These are phyloP conservation scores for Microsporum audouinii DNA, from an alignment of 2,329 filamentous ascomycete species.

Conservation along the genomic window DNA sequence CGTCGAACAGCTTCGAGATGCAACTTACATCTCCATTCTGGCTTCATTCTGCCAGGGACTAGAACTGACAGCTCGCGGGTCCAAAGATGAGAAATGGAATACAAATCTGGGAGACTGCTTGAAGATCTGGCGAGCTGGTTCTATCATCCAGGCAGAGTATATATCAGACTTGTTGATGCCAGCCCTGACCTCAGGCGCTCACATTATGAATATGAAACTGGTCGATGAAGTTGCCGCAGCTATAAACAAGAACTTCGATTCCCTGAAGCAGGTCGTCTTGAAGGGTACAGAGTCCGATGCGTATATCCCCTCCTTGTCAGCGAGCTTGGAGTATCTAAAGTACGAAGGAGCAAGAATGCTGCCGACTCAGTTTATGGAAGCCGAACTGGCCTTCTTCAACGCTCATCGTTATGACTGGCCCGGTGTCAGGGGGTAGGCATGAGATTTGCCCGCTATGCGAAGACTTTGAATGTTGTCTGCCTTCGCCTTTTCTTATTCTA, in stretches of 20 bases:
- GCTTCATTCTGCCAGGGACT: constrained; percentile 55
- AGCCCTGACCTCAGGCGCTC: constrained; percentile 18
- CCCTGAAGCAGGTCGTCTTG: constrained; percentile 46
- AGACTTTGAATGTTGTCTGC: neutral
- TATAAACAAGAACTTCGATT: constrained; percentile 39
- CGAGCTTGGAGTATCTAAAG: constrained; percentile 57
- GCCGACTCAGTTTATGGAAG: constrained; percentile 59
- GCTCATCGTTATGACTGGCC: constrained; percentile 51
- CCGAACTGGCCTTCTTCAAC: constrained; percentile 60
- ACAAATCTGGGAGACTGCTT: constrained; percentile 32
- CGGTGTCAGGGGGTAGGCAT: constrained; percentile 39
- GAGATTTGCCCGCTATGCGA: neutral
- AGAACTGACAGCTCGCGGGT: constrained; percentile 50
- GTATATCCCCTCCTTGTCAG: constrained; percentile 48
- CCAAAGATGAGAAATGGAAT: constrained; percentile 48
- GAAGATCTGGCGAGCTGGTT: constrained; percentile 56
- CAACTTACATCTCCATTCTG: constrained; percentile 52
- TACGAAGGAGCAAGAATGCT: constrained; percentile 48
- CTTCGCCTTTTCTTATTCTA: neutral
- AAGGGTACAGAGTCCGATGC: constrained; percentile 47
- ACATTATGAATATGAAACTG: constrained; percentile 28
- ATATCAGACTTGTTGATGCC: constrained; percentile 49
- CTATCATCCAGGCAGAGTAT: constrained; percentile 58
- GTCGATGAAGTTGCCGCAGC: constrained; percentile 42
- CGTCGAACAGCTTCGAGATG: constrained; percentile 47